Evolutionary conservation across 2,329 filamentous ascomycete genomes (phyloP), one percentile per base, ranked within the genome.

Genomic region (Plenodomus biglobosus): DNA sequence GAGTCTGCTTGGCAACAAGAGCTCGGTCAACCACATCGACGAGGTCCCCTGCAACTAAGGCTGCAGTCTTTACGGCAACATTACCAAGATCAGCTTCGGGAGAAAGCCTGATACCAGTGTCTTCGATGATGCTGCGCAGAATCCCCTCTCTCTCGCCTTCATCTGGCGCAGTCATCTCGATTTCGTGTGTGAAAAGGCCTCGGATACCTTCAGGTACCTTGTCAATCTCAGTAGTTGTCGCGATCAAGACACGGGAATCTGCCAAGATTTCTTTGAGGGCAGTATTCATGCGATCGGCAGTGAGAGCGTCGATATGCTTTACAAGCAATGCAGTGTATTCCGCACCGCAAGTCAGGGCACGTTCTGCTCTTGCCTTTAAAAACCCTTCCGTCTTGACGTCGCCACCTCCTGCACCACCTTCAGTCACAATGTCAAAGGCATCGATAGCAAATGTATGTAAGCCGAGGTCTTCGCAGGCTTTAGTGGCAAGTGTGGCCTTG

Each of bases 341-440:
- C 0, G 90, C 73, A 0, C 94, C 94, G 65, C 94, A 97, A 57
- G 86, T 87, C 69, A 96, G 85, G 7, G 91, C 94, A 49, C 94
- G 83, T 52, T 96, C 94, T 1, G 91, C 89, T 42, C 94, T 83
- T 3, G 89, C 90, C 65, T 94, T 88, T 15, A 99, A 76, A 58
- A 95, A 88, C 1, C 89, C 92, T 66, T 96, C 92, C 0, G 92
- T 96, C 73, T 97, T 96, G 21, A 95, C 88, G 66, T 99, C 94
- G 46, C 88, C 87, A 43, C 90, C 90, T 44, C 90, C 90, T 1
- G 87, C 87, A 38, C 87, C 87, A 13, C 90, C 90, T 69, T 97
- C 92, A n/a, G 90, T 92, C 3, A 96, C 78, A 36, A 99, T 90
- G 62, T 99, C 94, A 63, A 95, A 96, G 0, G 90, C 88, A 69